Conservation (phyloP, 179 eudicot genomes). For the Beta lomatogona region DNA sequence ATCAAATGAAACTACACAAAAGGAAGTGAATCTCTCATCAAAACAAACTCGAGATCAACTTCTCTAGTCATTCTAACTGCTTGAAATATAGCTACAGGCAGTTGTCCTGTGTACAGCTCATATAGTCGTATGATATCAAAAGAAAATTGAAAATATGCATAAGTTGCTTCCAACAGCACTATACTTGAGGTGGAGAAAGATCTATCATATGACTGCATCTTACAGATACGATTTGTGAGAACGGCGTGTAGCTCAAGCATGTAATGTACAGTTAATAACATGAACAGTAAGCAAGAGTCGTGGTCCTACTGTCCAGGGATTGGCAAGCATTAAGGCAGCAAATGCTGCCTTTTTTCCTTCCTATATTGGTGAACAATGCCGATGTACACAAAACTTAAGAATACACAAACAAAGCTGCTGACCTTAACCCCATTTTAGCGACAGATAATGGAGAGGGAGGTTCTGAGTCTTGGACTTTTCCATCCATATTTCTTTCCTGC, state of each 20-base stretch:
- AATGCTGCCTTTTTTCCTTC: not conserved
- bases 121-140: not conserved
- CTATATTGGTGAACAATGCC: not conserved
- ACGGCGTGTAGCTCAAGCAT: slow-evolving; percentile 4
- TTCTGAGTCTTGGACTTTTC: slow-evolving; percentile 64
- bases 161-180: not conserved
- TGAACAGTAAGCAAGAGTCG: not conserved
- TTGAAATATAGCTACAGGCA: slow-evolving; percentile 1
- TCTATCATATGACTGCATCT: not conserved
- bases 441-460: slow-evolving; percentile 75
- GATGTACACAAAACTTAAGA: not conserved
- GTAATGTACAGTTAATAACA: not conserved
- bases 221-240: not conserved
- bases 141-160: not conserved
- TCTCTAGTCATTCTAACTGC: not conserved
- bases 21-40: not conserved
- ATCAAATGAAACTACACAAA: not conserved
- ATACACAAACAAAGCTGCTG: slow-evolving; percentile 19
- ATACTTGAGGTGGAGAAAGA: not conserved
- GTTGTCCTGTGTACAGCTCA: not conserved
- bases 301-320: not conserved
- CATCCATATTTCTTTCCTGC: slow-evolving; percentile 80
- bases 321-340: not conserved
- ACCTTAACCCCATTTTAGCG: slow-evolving; percentile 78
- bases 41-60: not conserved